Base-by-base conservation (phyloP, 2,329 filamentous ascomycete genomes). In the Orbilia ellipsospora region DNA sequence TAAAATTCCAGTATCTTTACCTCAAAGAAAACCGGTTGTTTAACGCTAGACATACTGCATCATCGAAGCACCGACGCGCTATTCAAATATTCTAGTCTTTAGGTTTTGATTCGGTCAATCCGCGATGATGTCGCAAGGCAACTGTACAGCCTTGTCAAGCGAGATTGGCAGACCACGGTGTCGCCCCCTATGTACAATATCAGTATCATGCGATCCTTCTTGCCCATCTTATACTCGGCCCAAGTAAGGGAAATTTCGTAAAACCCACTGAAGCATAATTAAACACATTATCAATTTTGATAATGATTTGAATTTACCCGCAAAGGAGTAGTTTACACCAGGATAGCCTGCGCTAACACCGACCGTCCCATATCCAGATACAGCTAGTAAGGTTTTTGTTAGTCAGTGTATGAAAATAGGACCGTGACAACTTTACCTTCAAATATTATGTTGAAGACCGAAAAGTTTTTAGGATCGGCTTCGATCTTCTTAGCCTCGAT, bases 331-430 rank as follows among this genome's bases (percentile, higher is more conserved):
- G 15, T 76, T 76, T 12, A 60, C 69, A 40, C 73, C 76, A n/a
- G 73, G 74, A 18, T 70, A 70, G 1, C 77, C 77, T 15, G 77
- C 74, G 42, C 74, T 78, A 7, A 80, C 75, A 20, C 78, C 78
- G 12, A 80, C 78, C 28, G 77, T 78, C 3, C 78, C 78, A 31
- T 78, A 80, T 36, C 78, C 78, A 12, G 77, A 78, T 6, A 78
- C 75, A n/a, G 78, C 75, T 75, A 56, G 44, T 5, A 12, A n/a
- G 5, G 2, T 12, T n/a, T 6, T 48, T 48, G 13, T 12, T 18
- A 48, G 6, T 48, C 5, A 48, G 40, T 42, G 18, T 8, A 28
- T 15, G 6, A 61, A 61, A 23, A 18, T n/a, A 8, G 50, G 26
- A 6, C n/a, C 26, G 26, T 40, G 44, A 12, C 4, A 48, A 45